These are phyloP conservation scores for Brachypodium distachyon DNA, from an alignment of 202 grass and related monocot species.

Conservation along the genomic window DNA sequence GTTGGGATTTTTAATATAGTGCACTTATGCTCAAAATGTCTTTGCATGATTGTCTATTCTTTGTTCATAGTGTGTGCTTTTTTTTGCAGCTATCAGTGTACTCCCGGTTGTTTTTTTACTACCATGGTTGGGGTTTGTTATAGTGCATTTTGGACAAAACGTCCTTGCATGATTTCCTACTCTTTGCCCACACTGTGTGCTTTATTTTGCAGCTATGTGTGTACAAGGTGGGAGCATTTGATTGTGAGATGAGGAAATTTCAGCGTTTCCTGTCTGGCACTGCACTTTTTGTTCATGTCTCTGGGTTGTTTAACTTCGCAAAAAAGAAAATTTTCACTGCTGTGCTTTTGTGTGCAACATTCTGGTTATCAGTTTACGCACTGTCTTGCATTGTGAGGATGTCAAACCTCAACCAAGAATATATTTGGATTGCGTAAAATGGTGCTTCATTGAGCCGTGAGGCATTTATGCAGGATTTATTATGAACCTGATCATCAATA, in stretches of 20 bases:
- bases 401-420: conserved; percentile 9
- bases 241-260: not conserved
- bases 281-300: conserved; percentile 11
- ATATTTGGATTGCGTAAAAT: not conserved
- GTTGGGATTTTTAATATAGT: not conserved
- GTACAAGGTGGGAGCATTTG: not conserved
- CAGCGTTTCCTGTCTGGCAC: not conserved
- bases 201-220: not conserved
- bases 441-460: not conserved
- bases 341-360: not conserved
- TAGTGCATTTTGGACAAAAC: not conserved
- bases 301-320: not conserved
- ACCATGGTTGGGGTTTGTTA: not conserved
- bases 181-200: not conserved
- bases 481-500: not conserved
- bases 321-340: not conserved
- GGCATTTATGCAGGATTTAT: not conserved
- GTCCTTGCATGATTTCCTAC: not conserved
- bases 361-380: not conserved
- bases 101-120: no score
- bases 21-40: not conserved
- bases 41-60: not conserved
- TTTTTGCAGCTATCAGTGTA: not conserved
- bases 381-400: not conserved
- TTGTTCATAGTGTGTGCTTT: not conserved